phyloP scores from a whole-genome alignment of 257 asterid species.

The Leptodermis oblonga region DNA sequence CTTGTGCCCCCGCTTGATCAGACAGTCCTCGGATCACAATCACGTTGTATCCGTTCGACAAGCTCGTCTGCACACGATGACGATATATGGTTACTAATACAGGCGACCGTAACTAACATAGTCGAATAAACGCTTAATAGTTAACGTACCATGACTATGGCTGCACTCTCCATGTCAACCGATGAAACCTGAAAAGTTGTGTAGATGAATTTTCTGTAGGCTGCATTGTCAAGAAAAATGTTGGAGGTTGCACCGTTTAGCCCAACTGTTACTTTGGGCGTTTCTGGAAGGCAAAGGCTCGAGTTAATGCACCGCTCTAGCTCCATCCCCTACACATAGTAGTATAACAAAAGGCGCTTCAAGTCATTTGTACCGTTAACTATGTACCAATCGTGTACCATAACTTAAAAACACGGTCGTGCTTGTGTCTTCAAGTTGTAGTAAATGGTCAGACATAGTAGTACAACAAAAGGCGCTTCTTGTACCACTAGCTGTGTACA shows the following conservation, averaged over 20 bases:
- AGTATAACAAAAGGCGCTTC: too few species aligned
- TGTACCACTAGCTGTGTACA: too few species aligned
- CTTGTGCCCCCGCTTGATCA: conserved; percentile 53
- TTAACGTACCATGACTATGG: conserved; percentile 57
- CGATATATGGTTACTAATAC: too few species aligned
- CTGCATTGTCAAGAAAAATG: conserved; percentile 51
- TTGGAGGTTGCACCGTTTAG: conserved; percentile 49
- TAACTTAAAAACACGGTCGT: too few species aligned
- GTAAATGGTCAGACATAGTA: too few species aligned
- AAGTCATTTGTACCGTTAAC: too few species aligned
- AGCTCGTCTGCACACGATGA: conserved; percentile 43
- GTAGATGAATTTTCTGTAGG: conserved; percentile 48
- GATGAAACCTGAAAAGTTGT: conserved; percentile 47
- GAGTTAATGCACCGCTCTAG: conserved; percentile 47
- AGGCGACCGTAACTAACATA: too few species aligned
- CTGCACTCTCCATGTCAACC: conserved; percentile 62
- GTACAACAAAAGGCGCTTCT: too few species aligned
- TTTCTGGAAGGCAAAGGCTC: conserved; percentile 39
- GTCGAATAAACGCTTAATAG: too few species aligned
- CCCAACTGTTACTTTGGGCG: conserved; percentile 49
- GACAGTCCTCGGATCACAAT: conserved; percentile 49
- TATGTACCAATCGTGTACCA: too few species aligned
- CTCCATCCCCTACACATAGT: conserved; percentile 32
- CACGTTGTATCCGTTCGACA: conserved; percentile 51
- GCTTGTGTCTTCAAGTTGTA: too few species aligned